phyloP scores from a whole-genome alignment of 352 stramenopile genomes.

The Pythium rhizo-oryzae region DNA sequence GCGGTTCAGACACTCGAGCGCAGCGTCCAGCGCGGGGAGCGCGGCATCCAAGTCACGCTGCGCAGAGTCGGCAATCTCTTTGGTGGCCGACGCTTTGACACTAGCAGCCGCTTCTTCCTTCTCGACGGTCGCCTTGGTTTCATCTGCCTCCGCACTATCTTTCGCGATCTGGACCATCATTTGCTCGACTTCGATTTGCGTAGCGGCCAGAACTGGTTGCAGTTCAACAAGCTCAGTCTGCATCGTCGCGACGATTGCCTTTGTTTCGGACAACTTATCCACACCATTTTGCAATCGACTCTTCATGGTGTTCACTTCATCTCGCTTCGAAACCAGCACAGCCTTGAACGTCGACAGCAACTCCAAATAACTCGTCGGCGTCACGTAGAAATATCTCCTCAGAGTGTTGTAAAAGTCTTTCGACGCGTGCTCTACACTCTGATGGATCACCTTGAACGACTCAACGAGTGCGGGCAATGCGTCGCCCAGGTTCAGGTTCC shows the following conservation, averaged over 20 bases:
- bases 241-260: constrained; percentile 82
- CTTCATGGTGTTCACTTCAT: constrained; percentile 89
- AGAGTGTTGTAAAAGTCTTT: constrained; percentile 88
- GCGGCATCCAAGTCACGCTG: constrained; percentile 89
- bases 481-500: constrained; percentile 66
- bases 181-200: constrained; percentile 83
- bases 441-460: constrained; percentile 90
- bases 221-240: constrained; percentile 83
- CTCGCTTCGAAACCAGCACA: constrained; percentile 87
- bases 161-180: constrained; percentile 92
- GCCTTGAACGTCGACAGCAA: constrained; percentile 92
- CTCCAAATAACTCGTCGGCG: constrained; percentile 93
- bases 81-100: constrained; percentile 84
- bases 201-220: constrained; percentile 75
- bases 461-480: constrained; percentile 64
- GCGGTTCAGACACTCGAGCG: constrained; percentile 88
- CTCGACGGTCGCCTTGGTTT: constrained; percentile 83
- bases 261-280: constrained; percentile 85
- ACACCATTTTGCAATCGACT: constrained; percentile 83
- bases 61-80: constrained; percentile 90
- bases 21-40: constrained; percentile 83
- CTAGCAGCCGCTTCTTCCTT: constrained; percentile 89
- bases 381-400: constrained; percentile 93
- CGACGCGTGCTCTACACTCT: constrained; percentile 87
- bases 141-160: constrained; percentile 90